Evolutionary conservation across 345 rosid genomes (phyloP).

Genomic region (Citrus sinensis): DVS_A1.0 CM039164.1:8938001-8938500

Average conservation of each 20-base stretch:
- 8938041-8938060: neutral
- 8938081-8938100: neutral
- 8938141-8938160: neutral
- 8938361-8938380: neutral
- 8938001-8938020: neutral
- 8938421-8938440: neutral
- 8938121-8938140: neutral
- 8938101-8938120: neutral
- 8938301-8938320: neutral
- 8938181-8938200: neutral
- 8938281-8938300: neutral
- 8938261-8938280: neutral
- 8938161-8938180: slow-evolving; percentile 7
- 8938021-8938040: neutral
- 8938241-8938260: neutral
- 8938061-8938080: neutral
- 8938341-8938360: neutral
- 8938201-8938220: neutral
- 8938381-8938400: neutral
- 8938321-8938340: neutral
- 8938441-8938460: neutral
- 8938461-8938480: too few relatives aligned
- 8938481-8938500: neutral
- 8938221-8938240: neutral
- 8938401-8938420: neutral